Evolutionary conservation across 2,329 filamentous ascomycete genomes (phyloP), one percentile per base, ranked within the genome.

Genomic region (Diaporthe longicolla): DNA sequence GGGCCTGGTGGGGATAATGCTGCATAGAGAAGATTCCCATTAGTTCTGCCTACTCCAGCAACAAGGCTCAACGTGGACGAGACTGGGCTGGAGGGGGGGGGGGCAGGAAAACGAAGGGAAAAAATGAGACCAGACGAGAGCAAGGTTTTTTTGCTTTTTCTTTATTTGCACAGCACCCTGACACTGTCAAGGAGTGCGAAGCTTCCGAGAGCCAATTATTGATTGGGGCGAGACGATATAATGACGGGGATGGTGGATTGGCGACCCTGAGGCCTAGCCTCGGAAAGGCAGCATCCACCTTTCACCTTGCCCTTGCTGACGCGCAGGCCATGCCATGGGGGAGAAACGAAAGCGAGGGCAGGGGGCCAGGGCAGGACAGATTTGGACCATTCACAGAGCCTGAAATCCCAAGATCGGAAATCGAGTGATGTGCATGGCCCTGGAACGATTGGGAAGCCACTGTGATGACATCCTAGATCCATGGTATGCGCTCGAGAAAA

Each of bases 1-100:
- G 91, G 89, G 92, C 93, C 87, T 93, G 90, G 87, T 93, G 92
- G 86, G 91, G 89, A 87, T 93, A 92, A 89, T 94, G 92, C 92
- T 94, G 90, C 88, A 90, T 89, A 87, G 85, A 88, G 85, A 87
- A 87, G 84, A 89, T 83, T 85, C 87, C 85, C 85, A 89, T 90
- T 88, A 90, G 89, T 89, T 79, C 81, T 80, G 63, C 54, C 71
- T 52, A 66, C 58, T 75, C 73, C 75, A 68, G 48, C 63, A 75
- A 73, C 70, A 76, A 78, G 74, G 71, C 72, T 74, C 80, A 80
- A 80, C 78, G 80, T 79, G 77, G 78, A 82, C 79, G 82, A 83
- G 79, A 80, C 81, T 82, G 79, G 79, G 76, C 76, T 76, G 79
- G 82, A 82, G 79, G 82, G 82, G 82, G 82, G 79, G 82, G 82